Evolutionary conservation across 2,329 filamentous ascomycete species (phyloP).

Genomic region (Calonectria pseudoturangicola): DNA sequence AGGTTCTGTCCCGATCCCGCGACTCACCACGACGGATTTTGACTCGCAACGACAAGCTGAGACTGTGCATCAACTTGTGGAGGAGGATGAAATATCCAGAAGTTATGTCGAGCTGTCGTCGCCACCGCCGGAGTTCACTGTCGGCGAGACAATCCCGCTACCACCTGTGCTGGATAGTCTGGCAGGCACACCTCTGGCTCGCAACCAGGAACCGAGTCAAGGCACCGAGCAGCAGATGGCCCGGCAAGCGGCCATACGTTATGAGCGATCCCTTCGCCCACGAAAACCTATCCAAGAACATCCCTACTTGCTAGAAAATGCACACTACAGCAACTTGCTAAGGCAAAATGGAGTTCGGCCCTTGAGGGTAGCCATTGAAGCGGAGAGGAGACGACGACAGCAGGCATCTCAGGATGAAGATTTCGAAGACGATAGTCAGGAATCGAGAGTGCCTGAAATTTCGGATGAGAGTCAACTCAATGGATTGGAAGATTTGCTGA

Average conservation of each 20-base stretch:
- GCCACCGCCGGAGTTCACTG: conserved; percentile 53
- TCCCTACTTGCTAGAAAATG: conserved; percentile 75
- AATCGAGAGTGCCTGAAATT: conserved; percentile 56
- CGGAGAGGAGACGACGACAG: conserved; percentile 56
- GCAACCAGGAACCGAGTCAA: conserved; percentile 45
- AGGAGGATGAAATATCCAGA: conserved; percentile 60
- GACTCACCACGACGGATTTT: conserved; percentile 17
- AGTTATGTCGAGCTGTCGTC: conserved; percentile 62
- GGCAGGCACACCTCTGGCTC: conserved; percentile 28
- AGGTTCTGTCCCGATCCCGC: conserved; percentile 41
- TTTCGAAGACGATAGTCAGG: conserved; percentile 72
- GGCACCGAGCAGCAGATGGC: conserved; percentile 50
- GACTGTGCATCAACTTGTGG: conserved; percentile 20
- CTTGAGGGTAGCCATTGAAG: conserved; percentile 63
- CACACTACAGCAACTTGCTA: conserved; percentile 71
- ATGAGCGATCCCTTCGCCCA: conserved; percentile 72
- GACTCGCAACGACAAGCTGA: conserved; percentile 29
- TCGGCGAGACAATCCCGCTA: not conserved
- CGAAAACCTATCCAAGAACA: conserved; percentile 78
- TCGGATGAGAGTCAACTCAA: conserved; percentile 61
- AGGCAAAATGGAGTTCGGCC: conserved; percentile 74
- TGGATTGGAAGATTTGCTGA: conserved; percentile 43
- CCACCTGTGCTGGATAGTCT: conserved; percentile 2
- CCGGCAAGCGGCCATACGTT: conserved; percentile 56
- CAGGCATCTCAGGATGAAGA: conserved; percentile 71